Conservation (phyloP, 1,139 yeast species). For the Candida gigantensis region DNA sequence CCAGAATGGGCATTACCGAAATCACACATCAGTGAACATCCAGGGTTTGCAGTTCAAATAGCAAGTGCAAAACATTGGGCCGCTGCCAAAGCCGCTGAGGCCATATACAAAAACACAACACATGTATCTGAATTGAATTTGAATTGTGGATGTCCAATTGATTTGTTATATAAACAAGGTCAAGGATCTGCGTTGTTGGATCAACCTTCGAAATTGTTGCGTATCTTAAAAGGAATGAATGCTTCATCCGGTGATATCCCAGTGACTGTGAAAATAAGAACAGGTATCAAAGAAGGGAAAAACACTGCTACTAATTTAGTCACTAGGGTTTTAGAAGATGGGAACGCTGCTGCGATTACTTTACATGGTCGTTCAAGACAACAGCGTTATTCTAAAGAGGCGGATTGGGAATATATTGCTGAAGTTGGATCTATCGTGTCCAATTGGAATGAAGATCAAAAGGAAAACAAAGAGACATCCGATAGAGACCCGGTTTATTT, state of each 20-base stretch:
- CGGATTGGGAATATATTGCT: conserved; percentile 89
- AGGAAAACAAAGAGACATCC: conserved; percentile 54
- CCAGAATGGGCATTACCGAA: conserved; percentile 98
- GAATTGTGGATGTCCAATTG: conserved; percentile 98
- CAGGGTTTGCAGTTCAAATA: conserved; percentile 91
- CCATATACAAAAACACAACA: conserved; percentile 55
- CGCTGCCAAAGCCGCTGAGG: conserved; percentile 88
- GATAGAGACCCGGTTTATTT: conserved; percentile 56
- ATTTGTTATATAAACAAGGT: conserved; percentile 85
- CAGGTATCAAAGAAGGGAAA: conserved; percentile 83
- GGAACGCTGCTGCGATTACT: conserved; percentile 88
- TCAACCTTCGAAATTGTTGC: conserved; percentile 76
- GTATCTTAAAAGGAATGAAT: conserved; percentile 86
- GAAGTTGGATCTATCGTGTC: conserved; percentile 72
- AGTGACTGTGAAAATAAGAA: conserved; percentile 86
- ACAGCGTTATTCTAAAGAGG: conserved; percentile 87
- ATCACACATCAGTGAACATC: conserved; percentile 78
- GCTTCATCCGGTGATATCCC: conserved; percentile 88
- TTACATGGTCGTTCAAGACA: conserved; percentile 95
- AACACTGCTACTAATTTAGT: conserved; percentile 83
- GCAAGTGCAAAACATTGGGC: conserved; percentile 94
- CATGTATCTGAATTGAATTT: conserved; percentile 77
- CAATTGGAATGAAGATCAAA: conserved; percentile 53
- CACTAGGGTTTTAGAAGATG: conserved; percentile 67
- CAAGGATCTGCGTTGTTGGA: conserved; percentile 95